These are phyloP conservation scores for Tylopilus sp. DNA, from an alignment of 1,284 basidiomycete genomes.

Conservation along the genomic window DNA sequence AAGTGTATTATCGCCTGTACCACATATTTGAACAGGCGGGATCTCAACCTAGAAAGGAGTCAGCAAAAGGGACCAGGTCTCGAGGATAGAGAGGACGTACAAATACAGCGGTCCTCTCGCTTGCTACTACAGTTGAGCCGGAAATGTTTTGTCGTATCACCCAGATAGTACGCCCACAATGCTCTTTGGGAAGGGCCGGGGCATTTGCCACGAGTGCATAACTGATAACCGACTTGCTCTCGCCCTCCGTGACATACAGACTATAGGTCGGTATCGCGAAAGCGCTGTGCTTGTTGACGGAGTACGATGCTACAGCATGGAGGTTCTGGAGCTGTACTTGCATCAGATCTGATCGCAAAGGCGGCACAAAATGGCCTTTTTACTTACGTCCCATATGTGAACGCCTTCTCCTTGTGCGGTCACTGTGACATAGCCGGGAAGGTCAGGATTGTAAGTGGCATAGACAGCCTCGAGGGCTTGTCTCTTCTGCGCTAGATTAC, in stretches of 20 bases:
- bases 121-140: slow-evolving; percentile 34
- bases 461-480: slow-evolving; percentile 33
- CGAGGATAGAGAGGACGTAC: slow-evolving; percentile 37
- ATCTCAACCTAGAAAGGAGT: slow-evolving; percentile 43
- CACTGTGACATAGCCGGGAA: slow-evolving; percentile 57
- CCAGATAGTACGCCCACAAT: slow-evolving; percentile 52
- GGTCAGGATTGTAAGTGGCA: slow-evolving; percentile 40
- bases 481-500: slow-evolving; percentile 28
- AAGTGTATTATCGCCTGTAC: slow-evolving; percentile 41
- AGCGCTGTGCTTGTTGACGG: slow-evolving; percentile 57
- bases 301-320: slow-evolving; percentile 64
- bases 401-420: slow-evolving; percentile 68
- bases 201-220: slow-evolving; percentile 52
- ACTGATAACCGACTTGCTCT: slow-evolving; percentile 43
- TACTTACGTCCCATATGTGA: slow-evolving; percentile 64
- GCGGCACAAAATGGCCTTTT: slow-evolving; percentile 3
- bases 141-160: slow-evolving; percentile 58
- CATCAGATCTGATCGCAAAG: slow-evolving; percentile 12
- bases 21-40: slow-evolving; percentile 41
- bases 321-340: slow-evolving; percentile 55
- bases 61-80: slow-evolving; percentile 13
- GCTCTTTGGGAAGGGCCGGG: slow-evolving; percentile 41
- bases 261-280: slow-evolving; percentile 60
- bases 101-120: slow-evolving; percentile 41
- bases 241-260: slow-evolving; percentile 35